Base-by-base conservation (phyloP, 306 rosid genomes). In the Cucumis hystrix region DNA sequence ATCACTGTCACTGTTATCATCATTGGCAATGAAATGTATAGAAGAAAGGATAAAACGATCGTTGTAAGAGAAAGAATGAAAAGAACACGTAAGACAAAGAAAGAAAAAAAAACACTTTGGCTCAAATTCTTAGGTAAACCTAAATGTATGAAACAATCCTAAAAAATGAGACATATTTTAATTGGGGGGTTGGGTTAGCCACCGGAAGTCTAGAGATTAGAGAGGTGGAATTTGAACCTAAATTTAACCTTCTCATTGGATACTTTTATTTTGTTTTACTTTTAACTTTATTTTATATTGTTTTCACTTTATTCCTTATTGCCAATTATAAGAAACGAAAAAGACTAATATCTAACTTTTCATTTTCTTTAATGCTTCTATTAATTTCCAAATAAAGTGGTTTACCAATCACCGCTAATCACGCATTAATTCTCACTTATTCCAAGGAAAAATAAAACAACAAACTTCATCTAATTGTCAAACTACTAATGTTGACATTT, bases 321-420 rank as follows among this genome's bases (percentile, higher is more conserved):
- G 54, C 28, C 13, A 43, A 5, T 0, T 1, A 33, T 33, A 33
- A 33, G 5, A 33, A 33, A 68, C 43, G 52, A 66, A 66, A 66
- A 8, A n/a, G 25, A 18, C 47, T 13, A 13, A 64, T 35, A 64
- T 37, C 70, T 2, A 67, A 67, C 25, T 5, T 67, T 43, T 12
- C 58, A 23, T 69, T 43, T 69, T 47, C 8, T 70, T 69, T 41
- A 33, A 64, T 64, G 23, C 17, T 13, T 65, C 23, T 65, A 65
- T 65, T 64, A 41, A 40, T 68, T 68, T 43, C 11, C 52, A 20
- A 15, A 63, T 33, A 63, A 63, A 63, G 69, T 63, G 69, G 69
- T 10, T 30, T 63, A 63, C 43, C 69, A 63, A 63, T 30, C 15
- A 63, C 75, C 75, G 76, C 59, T 70, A 70, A 70, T 70, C 76